Base-by-base conservation (phyloP, 768 basidiomycete genomes). In the Tremella yokohamensis region DNA sequence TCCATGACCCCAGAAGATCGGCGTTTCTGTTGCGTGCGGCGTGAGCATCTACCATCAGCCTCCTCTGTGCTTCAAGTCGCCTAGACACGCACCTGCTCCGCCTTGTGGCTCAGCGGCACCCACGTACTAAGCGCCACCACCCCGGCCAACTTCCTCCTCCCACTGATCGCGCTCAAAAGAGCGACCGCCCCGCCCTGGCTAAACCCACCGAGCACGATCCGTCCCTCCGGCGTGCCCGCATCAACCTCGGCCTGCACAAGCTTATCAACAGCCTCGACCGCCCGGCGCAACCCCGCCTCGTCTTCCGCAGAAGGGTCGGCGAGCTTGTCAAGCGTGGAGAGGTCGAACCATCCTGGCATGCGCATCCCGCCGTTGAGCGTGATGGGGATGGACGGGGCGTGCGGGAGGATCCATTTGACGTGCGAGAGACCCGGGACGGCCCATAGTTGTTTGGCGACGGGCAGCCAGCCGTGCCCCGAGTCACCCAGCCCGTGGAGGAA, bases 1-100 rank as follows among this genome's bases (percentile, higher is more conserved):
- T 20, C 91, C 91, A 62, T 91, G 88, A 12, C 87, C 92, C 84
- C 88, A 88, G 77, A 94, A 93, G 25, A 93, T 80, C 1, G 90
- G 88, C 19, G 84, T 80, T 2, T 82, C 80, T 45, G 81, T 77
- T 16, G 85, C 84, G 64, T 85, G 79, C 9, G 81, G 77, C 15
- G 83, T 82, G 44, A 81, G 74, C 81, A 88, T 84, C 87, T 89
- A 57, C 40, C 16, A 20, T 49, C 40, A 62, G 55, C 44, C 25
- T 15, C 26, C 25, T n/a, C 25, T 3, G 20, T 4, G 4, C n/a
- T 11, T 40, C 12, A 40, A 18, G 39, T 8, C 22, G 22, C 42
- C 42, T n/a, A 6, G 42, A 45, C 42, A 15, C 75, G 54, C 82
- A 40, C 81, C 62, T 65, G 69, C 49, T 64, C 53, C 45, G 92